Base-by-base conservation (phyloP, 2,329 filamentous ascomycete species). In the Microascus cirrosus region DNA sequence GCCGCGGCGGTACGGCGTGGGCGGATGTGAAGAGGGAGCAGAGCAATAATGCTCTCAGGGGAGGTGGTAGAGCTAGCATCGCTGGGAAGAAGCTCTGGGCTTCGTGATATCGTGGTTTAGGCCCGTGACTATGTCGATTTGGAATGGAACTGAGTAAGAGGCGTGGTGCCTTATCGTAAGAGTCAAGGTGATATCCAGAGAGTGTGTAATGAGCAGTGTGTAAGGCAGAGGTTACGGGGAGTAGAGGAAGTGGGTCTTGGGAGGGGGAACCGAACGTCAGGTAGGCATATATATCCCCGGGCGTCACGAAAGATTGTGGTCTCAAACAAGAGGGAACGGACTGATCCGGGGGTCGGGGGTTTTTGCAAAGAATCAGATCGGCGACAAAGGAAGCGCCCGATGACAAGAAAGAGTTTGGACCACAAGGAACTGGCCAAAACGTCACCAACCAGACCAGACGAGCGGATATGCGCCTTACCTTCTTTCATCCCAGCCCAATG, bases 11-110 rank as follows among this genome's bases (percentile, higher is more conserved):
- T 24, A 78, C 68, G 55, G 77, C 76, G 42, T 71, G 69, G 18
- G 69, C 63, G 28, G 70, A 70, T 54, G 69, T 68, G 59, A 78
- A 66, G 61, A 72, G 62, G 52, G 70, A 64, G 59, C 69, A 67
- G 59, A 80, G 68, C 61, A 73, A 65, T 54, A 73, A 65, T 58
- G 70, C 68, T 64, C 69, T 66, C 52, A 71, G 62, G 60, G 68
- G 45, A 3, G 20, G 45, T 50, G 45, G 45, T 50, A 50, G 45
- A 22, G 45, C n/a, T 11, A 50, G n/a, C 45, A 50, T 50, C 20
- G 20, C n/a, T n/a, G 6, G n/a, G 20, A 32, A 32, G 20, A 13
- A 13, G 18, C 11, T 4, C 45, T 20, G 3, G 18, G 15, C 20
- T 22, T n/a, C n/a, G 12, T 3, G n/a, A 22, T 50, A 12, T 8